Evolutionary conservation across 176 grass and related monocot species (phyloP).

Genomic region (Poa pratensis): DNA sequence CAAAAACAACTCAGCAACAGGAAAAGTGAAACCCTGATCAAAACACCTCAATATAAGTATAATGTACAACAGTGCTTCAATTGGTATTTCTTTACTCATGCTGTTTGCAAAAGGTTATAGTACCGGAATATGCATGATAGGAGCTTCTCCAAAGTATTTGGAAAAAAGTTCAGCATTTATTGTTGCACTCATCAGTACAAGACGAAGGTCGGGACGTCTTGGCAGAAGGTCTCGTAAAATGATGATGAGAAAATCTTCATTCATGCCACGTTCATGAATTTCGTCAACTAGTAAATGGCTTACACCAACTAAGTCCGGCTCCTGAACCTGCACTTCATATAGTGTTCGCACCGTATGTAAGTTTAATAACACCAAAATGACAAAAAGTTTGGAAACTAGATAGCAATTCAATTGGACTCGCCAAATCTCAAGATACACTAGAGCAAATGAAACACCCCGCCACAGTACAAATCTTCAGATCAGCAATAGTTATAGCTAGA

Average conservation of each 20-base stretch:
- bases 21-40: constrained; percentile 87
- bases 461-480: neutral
- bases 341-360: constrained; percentile 30
- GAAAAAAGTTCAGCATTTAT: constrained; percentile 97
- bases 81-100: constrained; percentile 29
- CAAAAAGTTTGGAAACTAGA: constrained; percentile 5
- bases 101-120: constrained; percentile 32
- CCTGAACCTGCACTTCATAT: constrained; percentile 72
- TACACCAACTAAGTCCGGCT: constrained; percentile 78
- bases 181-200: constrained; percentile 98
- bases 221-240: constrained; percentile 91
- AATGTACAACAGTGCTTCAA: constrained; percentile 10
- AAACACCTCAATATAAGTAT: constrained; percentile 29
- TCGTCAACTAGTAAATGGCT: constrained; percentile 93
- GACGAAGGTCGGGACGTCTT: constrained; percentile 73
- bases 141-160: constrained; percentile 80
- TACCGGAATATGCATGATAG: constrained; percentile 96
- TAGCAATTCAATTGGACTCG: neutral
- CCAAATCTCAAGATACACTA: constrained; percentile 26
- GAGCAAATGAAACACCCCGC: neutral
- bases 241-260: constrained; percentile 99
- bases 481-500: neutral
- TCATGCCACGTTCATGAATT: constrained; percentile 98
- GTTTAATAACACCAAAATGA: constrained; percentile 20
- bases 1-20: constrained; percentile 81